Evolutionary conservation across 176 grass and related monocot species (phyloP).

Genomic region (Hordeum vulgare): DNA sequence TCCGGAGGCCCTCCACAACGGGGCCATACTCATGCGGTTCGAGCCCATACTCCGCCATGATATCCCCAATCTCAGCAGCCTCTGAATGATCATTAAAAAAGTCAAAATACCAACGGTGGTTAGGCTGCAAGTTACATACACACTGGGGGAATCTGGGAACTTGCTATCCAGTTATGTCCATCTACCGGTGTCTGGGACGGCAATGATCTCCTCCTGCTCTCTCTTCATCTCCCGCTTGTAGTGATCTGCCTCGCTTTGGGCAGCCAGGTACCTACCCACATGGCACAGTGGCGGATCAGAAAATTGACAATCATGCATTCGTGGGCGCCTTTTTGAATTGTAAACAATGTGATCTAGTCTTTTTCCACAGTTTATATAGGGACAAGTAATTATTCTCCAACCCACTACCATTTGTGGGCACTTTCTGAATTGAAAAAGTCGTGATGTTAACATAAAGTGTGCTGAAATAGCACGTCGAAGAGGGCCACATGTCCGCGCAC

Average conservation of each 20-base stretch:
- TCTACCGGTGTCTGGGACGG: slow-evolving; percentile 76
- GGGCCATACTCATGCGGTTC: slow-evolving; percentile 64
- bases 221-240: slow-evolving; percentile 68
- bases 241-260: slow-evolving; percentile 83
- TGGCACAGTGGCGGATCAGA: not conserved
- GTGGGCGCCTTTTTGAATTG: not conserved
- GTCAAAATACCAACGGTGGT: not conserved
- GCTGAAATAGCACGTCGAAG: slow-evolving; percentile 5
- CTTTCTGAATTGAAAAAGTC: slow-evolving; percentile 2
- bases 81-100: slow-evolving; percentile 37
- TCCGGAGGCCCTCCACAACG: slow-evolving; percentile 54
- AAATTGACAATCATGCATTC: not conserved
- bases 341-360: slow-evolving; percentile 14
- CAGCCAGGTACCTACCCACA: slow-evolving; percentile 67
- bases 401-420: not conserved
- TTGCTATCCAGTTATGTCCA: not conserved
- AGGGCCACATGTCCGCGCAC: slow-evolving; percentile 13
- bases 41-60: slow-evolving; percentile 68
- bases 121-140: not conserved
- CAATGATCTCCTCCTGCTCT: slow-evolving; percentile 71
- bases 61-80: slow-evolving; percentile 84
- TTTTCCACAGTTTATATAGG: slow-evolving; percentile 10
- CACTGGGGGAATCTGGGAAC: not conserved
- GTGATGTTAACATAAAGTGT: slow-evolving; percentile 22
- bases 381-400: slow-evolving; percentile 21